Percentiles rank a stretch among this genome's conserved stretches.
Conservation (phyloP, 75 land plant species). For the Isoetes taiwanensis region DNA sequence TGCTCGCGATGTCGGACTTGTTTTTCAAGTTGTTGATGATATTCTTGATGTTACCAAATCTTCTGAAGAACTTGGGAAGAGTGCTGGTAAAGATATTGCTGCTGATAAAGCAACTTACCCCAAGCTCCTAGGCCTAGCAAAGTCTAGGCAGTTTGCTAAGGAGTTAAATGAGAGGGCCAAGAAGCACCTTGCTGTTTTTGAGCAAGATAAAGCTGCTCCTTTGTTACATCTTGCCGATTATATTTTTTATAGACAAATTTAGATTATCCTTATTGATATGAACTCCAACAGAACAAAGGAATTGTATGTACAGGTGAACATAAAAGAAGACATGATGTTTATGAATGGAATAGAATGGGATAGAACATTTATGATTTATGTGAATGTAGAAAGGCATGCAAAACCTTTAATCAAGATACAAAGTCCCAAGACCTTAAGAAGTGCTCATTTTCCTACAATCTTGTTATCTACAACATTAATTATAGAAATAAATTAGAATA, state of each 20-base stretch:
- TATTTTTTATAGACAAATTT: not conserved
- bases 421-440: no score
- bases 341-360: no score
- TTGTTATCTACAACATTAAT: no score
- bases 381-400: no score
- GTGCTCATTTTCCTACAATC: no score
- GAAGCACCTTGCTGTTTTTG: not conserved
- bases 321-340: no score
- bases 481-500: no score
- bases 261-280: no score
- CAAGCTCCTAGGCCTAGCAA: not conserved
- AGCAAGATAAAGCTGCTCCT: not conserved
- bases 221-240: not conserved
- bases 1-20: slow-evolving; percentile 34
- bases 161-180: not conserved
- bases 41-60: not conserved
- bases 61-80: slow-evolving; percentile 1
- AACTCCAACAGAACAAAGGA: no score
- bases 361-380: no score
- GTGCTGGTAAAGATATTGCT: not conserved
- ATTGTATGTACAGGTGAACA: no score
- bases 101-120: not conserved
- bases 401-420: no score
- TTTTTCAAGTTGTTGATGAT: slow-evolving; percentile 28
- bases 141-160: not conserved